Base-by-base conservation (phyloP, 805 yeast species). In the Nakazawaea ambrosiae region DNA sequence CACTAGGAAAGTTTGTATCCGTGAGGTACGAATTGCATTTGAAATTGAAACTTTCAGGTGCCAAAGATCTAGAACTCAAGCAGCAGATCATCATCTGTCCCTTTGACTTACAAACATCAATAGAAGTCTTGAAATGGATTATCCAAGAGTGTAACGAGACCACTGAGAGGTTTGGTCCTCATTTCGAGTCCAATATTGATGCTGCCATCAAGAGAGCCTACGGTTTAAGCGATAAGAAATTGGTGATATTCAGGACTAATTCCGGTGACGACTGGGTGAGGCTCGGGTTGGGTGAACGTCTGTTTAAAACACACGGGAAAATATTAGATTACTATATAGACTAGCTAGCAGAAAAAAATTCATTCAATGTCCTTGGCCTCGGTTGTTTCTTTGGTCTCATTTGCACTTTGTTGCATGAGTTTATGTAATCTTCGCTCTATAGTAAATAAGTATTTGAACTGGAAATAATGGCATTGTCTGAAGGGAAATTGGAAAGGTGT, bases 401-500 rank as follows among this genome's bases (percentile, higher is more conserved):
- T n/a, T n/a, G n/a, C n/a, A n/a, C n/a, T n/a, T n/a, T n/a, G n/a
- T 15, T 33, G 15, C 24, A 38, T 12, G 15, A 38, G 5, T 4
- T 29, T 29, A 15, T 29, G 27, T 9, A 38, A 27, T 30, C 12
- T 33, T 15, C 19, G 16, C 7, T 38, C 41, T 16, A 38, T 38
- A 10, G 25, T 12, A 14, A 33, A 22, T 3, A 33, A 20, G 29
- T 38, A 38, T 18, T 38, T 38, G 37, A 38, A 38, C 14, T 33
- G 36, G 18, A 83, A 69, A 48, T 73, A 83, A 40, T 75, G 73
- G 0, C 88, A 77, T 51, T 86, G 88, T 45, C 69, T 70, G 27
- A 81, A 60, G 0, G 92, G 92, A 39, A 70, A 73, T 31, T 81
- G 65, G 29, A 86, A 58, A 0, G 95, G 95, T 1, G 88, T 78